phyloP scores from a whole-genome alignment of 2,329 filamentous ascomycete genomes.

The Pyricularia pennisetigena region DNA sequence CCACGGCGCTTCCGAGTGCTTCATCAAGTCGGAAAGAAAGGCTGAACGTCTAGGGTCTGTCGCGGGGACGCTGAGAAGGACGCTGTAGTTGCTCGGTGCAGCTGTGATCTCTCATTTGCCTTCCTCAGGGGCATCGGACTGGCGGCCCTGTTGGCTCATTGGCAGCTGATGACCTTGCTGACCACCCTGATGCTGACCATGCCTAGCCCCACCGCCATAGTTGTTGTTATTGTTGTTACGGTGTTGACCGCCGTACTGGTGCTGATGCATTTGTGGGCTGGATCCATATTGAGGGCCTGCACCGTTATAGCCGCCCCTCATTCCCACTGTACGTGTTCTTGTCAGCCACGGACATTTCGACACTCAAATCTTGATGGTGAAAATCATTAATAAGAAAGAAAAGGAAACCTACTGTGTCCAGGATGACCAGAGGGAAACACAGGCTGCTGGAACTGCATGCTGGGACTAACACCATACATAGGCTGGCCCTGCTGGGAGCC shows the following conservation, averaged over 20 bases:
- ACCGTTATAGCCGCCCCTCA: slow-evolving; percentile 51
- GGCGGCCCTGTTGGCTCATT: slow-evolving; percentile 21
- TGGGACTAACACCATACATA: slow-evolving; percentile 67
- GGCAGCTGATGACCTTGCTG: slow-evolving; percentile 24
- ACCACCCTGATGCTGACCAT: slow-evolving; percentile 32
- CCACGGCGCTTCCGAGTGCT: neutral
- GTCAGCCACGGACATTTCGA: neutral
- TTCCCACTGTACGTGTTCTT: slow-evolving; percentile 35
- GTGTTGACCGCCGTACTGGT: slow-evolving; percentile 51
- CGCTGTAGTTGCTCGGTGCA: neutral
- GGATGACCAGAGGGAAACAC: slow-evolving; percentile 61
- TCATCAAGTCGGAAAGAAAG: neutral
- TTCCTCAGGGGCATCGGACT: slow-evolving; percentile 31
- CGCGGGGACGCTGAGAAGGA: neutral
- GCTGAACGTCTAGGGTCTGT: neutral
- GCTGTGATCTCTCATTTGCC: slow-evolving; percentile 22
- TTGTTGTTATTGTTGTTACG: slow-evolving; percentile 41
- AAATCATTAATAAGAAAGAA: too few relatives aligned
- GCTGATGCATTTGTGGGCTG: slow-evolving; percentile 51
- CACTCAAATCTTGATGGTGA: neutral
- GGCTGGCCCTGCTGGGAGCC: slow-evolving; percentile 85
- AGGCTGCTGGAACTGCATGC: slow-evolving; percentile 64
- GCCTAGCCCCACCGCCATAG: slow-evolving; percentile 25
- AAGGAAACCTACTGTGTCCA: slow-evolving; percentile 57
- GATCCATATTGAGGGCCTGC: slow-evolving; percentile 50